These are phyloP conservation scores for Posidonia oceanica DNA, from an alignment of 116 monocot species.

Conservation along the genomic window DNA sequence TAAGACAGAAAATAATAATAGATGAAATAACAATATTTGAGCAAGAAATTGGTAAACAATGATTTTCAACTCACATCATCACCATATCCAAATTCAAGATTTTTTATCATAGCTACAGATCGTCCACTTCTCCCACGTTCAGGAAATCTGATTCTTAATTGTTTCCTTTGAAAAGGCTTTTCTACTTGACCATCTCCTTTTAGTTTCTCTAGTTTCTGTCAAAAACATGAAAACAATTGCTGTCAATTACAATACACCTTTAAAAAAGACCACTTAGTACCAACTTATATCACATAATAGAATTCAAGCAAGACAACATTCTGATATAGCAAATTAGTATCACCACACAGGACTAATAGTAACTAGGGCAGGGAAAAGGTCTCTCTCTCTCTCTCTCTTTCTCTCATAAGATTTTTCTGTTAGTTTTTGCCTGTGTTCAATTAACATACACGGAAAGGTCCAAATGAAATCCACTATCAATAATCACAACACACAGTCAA, in stretches of 20 bases:
- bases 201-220: constrained; percentile 92
- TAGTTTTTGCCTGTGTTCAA: too few relatives aligned
- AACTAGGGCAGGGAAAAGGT: too few relatives aligned
- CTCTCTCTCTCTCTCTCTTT: too few relatives aligned
- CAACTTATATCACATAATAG: too few relatives aligned
- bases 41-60: not conserved
- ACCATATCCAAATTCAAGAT: constrained; percentile 75
- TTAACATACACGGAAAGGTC: too few relatives aligned
- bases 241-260: not conserved
- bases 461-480: too few relatives aligned
- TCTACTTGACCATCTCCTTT: constrained; percentile 74
- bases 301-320: too few relatives aligned
- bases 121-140: constrained; percentile 89
- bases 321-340: too few relatives aligned
- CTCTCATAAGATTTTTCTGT: too few relatives aligned
- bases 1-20: not conserved
- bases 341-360: too few relatives aligned
- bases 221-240: not conserved
- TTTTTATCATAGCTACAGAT: constrained; percentile 60
- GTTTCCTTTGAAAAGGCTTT: constrained; percentile 92
- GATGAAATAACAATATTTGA: not conserved
- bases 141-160: constrained; percentile 86
- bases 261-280: not conserved
- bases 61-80: constrained; percentile 39
- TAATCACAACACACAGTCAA: too few relatives aligned